Evolutionary conservation across 257 asterid species (phyloP).

Genomic region (Nicotiana undulata): DNA sequence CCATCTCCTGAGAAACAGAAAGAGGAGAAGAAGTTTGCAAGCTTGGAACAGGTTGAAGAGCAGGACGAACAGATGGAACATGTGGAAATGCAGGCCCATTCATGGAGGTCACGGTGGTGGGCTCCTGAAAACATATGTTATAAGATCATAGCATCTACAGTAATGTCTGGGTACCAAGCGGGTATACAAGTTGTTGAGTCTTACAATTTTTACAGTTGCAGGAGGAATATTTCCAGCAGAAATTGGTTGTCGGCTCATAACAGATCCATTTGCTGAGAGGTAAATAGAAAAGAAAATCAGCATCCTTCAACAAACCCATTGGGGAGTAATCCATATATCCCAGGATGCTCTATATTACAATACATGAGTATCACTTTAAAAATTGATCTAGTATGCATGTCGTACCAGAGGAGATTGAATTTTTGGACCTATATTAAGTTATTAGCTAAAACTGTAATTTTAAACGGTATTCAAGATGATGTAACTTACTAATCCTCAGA

Average conservation of each 20-base stretch:
- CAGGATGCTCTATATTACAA: not conserved
- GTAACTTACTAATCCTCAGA: not conserved
- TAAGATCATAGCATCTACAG: conserved; percentile 1
- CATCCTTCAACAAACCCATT: not conserved
- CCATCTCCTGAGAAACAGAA: conserved; percentile 65
- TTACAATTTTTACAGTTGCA: conserved; percentile 86
- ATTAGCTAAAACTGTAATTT: not conserved
- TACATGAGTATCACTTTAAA: not conserved
- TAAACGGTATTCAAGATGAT: not conserved
- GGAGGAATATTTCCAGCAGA: conserved; percentile 59
- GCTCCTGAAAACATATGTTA: conserved; percentile 53
- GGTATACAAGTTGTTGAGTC: conserved; percentile 14
- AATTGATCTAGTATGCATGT: not conserved
- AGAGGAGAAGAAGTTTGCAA: conserved; percentile 83
- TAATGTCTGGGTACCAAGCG: not conserved
- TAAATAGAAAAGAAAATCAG: conserved; percentile 13
- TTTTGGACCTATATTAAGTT: not conserved
- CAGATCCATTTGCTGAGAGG: conserved; percentile 21
- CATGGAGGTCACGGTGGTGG: conserved; percentile 53
- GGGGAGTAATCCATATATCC: not conserved
- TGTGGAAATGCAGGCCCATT: conserved; percentile 64
- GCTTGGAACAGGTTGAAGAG: conserved; percentile 56
- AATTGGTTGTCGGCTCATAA: conserved; percentile 52
- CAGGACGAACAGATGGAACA: conserved; percentile 56
- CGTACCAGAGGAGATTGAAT: not conserved